These are phyloP conservation scores for Fagopyrum esculentum DNA, from an alignment of 148 eudicot species.

Conservation along the genomic window DNA sequence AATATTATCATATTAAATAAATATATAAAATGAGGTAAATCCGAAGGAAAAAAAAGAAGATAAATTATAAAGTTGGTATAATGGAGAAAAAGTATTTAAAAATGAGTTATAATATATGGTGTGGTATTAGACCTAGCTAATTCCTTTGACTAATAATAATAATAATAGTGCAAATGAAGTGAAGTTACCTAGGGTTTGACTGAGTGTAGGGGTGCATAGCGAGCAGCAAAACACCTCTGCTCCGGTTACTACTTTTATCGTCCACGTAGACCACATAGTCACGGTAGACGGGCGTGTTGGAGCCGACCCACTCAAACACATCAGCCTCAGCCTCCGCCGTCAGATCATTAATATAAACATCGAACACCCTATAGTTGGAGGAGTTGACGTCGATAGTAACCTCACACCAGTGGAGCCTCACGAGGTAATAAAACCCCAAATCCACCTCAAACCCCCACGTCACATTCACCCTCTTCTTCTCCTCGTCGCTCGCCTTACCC, in stretches of 20 bases:
- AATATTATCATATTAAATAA: too few species aligned
- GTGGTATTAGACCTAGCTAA: too few species aligned
- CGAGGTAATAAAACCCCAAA: background rate
- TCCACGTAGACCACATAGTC: constrained; percentile 3
- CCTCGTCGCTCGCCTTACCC: background rate
- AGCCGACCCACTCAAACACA: constrained; percentile 8
- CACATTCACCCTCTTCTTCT: background rate
- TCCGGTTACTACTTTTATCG: background rate
- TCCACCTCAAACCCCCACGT: constrained; percentile 9
- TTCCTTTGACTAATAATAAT: too few species aligned
- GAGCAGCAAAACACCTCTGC: background rate
- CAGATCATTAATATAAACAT: background rate
- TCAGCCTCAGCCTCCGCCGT: constrained; percentile 2
- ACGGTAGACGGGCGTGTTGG: background rate
- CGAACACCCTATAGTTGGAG: constrained; percentile 5
- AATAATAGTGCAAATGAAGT: background rate
- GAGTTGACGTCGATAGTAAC: background rate
- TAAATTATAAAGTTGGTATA: too few species aligned
- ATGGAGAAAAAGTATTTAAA: too few species aligned
- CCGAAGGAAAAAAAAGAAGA: too few species aligned
- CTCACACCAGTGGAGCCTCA: constrained; percentile 10
- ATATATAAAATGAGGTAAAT: too few species aligned
- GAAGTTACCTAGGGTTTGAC: background rate
- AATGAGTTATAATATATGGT: too few species aligned
- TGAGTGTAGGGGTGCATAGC: constrained; percentile 2